Percentiles rank a stretch among this genome's conserved stretches.
phyloP scores from a whole-genome alignment of 352 stramenopile genomes.

The Globisporangium uncinulatum region DNA sequence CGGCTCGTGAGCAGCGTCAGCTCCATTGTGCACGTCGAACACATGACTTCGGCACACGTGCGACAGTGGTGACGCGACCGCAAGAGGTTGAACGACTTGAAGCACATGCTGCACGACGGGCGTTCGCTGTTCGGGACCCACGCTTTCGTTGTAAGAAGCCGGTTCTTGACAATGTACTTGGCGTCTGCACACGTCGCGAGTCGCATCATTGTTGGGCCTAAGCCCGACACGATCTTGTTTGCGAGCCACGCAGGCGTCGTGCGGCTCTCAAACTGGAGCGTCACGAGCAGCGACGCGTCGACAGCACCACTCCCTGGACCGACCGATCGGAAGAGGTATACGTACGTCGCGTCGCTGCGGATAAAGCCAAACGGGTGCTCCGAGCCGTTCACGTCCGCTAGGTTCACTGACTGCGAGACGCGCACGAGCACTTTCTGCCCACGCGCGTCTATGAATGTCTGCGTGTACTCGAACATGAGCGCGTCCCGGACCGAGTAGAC shows the following conservation, averaged over 20 bases:
- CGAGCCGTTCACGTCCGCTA: slow-evolving; percentile 32
- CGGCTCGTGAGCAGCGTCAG: slow-evolving; percentile 49
- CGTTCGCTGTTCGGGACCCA: slow-evolving; percentile 71
- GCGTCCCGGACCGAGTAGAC: slow-evolving; percentile 59
- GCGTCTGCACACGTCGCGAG: slow-evolving; percentile 47
- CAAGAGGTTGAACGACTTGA: slow-evolving; percentile 73
- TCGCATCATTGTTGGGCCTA: slow-evolving; percentile 31
- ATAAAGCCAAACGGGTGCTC: slow-evolving; percentile 65
- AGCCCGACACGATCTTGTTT: slow-evolving; percentile 46
- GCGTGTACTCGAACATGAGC: slow-evolving; percentile 53
- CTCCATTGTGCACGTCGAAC: slow-evolving; percentile 57
- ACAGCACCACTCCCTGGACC: slow-evolving; percentile 43
- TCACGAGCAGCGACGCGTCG: slow-evolving; percentile 19
- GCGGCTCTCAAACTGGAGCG: slow-evolving; percentile 17
- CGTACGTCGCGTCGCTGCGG: slow-evolving; percentile 41
- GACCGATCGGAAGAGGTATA: slow-evolving; percentile 53
- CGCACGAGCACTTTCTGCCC: slow-evolving; percentile 58
- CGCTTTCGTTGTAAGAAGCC: slow-evolving; percentile 55
- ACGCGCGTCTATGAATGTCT: slow-evolving; percentile 48
- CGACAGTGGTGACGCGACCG: slow-evolving; percentile 76
- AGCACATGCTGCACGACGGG: slow-evolving; percentile 63
- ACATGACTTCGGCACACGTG: slow-evolving; percentile 82
- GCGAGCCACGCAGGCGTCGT: slow-evolving; percentile 63
- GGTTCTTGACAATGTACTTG: slow-evolving; percentile 54
- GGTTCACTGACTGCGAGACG: slow-evolving; percentile 49